Base-by-base conservation (phyloP, 2,329 filamentous ascomycete species). In the Talaromyces sp. region DNA sequence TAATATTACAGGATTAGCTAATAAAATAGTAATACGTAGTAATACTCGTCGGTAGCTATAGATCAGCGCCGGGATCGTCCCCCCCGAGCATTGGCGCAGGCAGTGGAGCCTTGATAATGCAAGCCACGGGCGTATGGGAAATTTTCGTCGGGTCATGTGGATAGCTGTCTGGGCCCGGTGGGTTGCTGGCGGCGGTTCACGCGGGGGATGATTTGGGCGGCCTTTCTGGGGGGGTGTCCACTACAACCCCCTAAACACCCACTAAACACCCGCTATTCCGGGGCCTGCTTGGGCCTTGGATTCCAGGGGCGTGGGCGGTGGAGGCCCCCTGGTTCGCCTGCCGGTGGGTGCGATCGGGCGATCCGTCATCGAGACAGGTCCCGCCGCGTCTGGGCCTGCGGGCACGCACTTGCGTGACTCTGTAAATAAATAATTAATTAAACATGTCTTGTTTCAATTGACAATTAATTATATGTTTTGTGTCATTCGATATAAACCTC, bases 91-190 rank as follows among this genome's bases (percentile, higher is more conserved):
- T 50, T 50, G 43, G 43, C 43, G 43, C 43, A 46, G 32, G 32
- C 32, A 13, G 35, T 38, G 35, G 35, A 17, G 29, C 19, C 35
- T 9, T 9, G 54, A 35, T 26, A 26, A 14, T 21, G 32, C 21
- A n/a, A 38, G 26, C 35, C 19, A 38, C 14, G 35, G 17, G 52
- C 57, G 35, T 59, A 62, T 59, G 56, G 61, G 61, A 62, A 62
- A 60, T 62, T 62, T 62, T 58, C 31, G 55, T 43, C 54, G 35
- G 61, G 61, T 62, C 61, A 62, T 57, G 61, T 54, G 61, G 61
- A 62, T 46, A 46, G 41, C 41, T 9, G 17, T 19, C 9, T 4
- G 6, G 2, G 17, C 17, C n/a, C 4, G 2, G 6, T n/a, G n/a
- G 32, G 13, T 9, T 32, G 3, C n/a, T 21, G 8, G 19, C n/a